Conservation (phyloP, 202 grass and related monocot genomes). For the Schoenoplectus tabernaemontani region DNA sequence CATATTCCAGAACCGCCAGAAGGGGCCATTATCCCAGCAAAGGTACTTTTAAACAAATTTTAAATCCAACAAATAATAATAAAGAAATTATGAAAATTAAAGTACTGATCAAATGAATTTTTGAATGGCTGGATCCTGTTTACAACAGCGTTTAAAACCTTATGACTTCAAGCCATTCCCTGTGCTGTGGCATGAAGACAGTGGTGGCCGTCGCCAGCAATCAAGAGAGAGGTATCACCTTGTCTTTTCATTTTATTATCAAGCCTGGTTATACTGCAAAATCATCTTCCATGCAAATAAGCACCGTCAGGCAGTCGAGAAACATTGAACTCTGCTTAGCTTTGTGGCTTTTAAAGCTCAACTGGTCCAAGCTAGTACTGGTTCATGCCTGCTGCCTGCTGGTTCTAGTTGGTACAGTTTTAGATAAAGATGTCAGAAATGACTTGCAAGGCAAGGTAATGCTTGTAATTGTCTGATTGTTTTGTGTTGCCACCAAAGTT, state of each 20-base stretch:
- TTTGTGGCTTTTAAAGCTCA: background rate
- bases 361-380: background rate
- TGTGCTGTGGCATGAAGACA: constrained; percentile 90
- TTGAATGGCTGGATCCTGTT: constrained; percentile 29
- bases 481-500: no score
- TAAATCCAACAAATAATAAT: no score
- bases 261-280: background rate
- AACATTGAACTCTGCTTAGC: background rate
- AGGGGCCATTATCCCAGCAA: constrained; percentile 66
- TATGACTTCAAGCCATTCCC: constrained; percentile 94
- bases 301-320: background rate
- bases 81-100: constrained; percentile 1
- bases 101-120: constrained; percentile 20
- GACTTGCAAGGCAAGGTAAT: background rate
- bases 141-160: constrained; percentile 76
- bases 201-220: constrained; percentile 50
- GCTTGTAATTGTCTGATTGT: no score
- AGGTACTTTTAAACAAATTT: constrained; percentile 29
- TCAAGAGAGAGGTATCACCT: constrained; percentile 62
- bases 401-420: background rate
- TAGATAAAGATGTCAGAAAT: background rate
- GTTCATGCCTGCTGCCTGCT: background rate
- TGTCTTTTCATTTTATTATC: constrained; percentile 21
- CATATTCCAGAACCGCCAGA: constrained; percentile 76
- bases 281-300: background rate